These are phyloP conservation scores for Sugiyamaella castrensis DNA, from an alignment of 1,139 yeast genomes.

Conservation along the genomic window DNA sequence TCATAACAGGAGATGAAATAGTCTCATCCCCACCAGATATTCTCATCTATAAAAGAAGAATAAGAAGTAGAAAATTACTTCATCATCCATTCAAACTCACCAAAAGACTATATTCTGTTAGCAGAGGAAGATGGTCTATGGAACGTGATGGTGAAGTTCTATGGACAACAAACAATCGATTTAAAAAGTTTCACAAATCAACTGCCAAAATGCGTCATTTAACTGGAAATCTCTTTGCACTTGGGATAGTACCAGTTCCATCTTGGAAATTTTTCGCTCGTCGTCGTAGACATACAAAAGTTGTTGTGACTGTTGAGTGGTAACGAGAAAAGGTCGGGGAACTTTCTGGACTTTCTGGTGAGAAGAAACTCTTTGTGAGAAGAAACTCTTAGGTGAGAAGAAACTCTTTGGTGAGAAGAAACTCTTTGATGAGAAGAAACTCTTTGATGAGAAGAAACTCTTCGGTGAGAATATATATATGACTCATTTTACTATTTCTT, in stretches of 20 bases:
- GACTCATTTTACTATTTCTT: background rate
- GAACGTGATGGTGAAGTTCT: no score
- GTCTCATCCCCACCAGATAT: background rate
- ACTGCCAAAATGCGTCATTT: background rate
- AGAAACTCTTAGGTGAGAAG: no score
- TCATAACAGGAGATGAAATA: background rate
- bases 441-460: no score
- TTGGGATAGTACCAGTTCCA: background rate
- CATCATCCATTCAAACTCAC: no score
- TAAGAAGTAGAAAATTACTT: background rate
- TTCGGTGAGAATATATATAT: no score
- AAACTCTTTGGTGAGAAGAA: no score
- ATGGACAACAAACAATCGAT: background rate
- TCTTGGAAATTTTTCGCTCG: background rate
- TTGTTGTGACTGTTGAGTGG: background rate
- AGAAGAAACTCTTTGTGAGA: no score
- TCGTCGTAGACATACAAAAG: background rate
- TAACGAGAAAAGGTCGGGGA: background rate
- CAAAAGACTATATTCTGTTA: no score
- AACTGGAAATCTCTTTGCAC: background rate
- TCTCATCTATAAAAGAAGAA: background rate
- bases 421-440: no score
- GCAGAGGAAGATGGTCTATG: no score
- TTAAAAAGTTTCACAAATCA: background rate
- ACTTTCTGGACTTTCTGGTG: no score